phyloP scores from a whole-genome alignment of 495 filamentous ascomycete species.

The Corynascus novoguineensis region DNA sequence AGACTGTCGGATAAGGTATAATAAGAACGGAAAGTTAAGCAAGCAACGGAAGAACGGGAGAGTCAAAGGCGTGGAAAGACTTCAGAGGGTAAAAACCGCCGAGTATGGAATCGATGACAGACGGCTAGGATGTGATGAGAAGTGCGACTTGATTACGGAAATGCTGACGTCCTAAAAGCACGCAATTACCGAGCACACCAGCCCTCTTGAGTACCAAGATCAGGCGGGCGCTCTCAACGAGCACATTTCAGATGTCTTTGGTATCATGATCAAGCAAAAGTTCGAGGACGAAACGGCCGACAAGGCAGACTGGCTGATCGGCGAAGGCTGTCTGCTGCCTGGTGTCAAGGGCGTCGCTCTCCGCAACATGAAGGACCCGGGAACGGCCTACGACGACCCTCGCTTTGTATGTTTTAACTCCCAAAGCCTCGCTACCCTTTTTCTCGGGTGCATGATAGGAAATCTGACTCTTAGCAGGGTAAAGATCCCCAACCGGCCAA shows the following conservation, averaged over 20 bases:
- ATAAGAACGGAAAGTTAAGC: too few species aligned
- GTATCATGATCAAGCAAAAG: constrained; percentile 49
- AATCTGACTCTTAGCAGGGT: constrained; percentile 23
- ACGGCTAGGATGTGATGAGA: too few species aligned
- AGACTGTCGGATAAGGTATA: too few species aligned
- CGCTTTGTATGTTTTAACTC: constrained; percentile 40
- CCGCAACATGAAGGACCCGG: constrained; percentile 46
- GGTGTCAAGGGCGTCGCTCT: constrained; percentile 43
- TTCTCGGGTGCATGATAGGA: not conserved
- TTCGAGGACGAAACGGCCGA: constrained; percentile 37
- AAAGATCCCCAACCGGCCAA: constrained; percentile 43
- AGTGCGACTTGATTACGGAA: too few species aligned
- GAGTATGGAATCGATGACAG: too few species aligned
- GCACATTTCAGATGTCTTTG: constrained; percentile 49
- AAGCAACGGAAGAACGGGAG: too few species aligned
- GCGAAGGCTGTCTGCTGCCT: constrained; percentile 42
- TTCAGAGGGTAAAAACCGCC: too few species aligned
- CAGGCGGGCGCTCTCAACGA: constrained; percentile 49
- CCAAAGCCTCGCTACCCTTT: not conserved
- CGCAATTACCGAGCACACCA: constrained; percentile 43
- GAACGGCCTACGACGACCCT: constrained; percentile 44
- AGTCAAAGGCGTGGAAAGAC: too few species aligned
- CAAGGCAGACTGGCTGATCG: constrained; percentile 49
- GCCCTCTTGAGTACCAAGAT: constrained; percentile 37
- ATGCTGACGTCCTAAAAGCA: constrained; percentile 23